Evolutionary conservation across 305 asterid genomes (phyloP), one percentile per base, ranked within the genome.

Genomic region (Stenogyne calaminthoides): DNA sequence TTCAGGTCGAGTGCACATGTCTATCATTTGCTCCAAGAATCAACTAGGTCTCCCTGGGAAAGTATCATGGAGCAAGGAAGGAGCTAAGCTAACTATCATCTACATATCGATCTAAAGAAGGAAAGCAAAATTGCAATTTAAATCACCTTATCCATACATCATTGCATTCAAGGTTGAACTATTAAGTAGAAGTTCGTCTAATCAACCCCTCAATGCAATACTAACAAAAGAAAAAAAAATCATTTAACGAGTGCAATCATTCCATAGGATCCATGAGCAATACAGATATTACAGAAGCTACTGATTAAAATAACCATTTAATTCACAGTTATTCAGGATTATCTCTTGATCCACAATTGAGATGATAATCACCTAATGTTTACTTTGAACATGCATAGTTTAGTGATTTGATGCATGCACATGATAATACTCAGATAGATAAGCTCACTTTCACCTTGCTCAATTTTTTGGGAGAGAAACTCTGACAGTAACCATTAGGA

Each of bases 311-410:
- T 42, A 62, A 40, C 54, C 52, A 34, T 39, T 46, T 55, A 19
- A 20, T 16, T 9, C 36, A 60, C 9, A 57, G 12, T 60, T 1
- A 27, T 12, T 1, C 0, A 19, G 49, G 7, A 64, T 51, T 22
- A 39, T 54, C 55, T 73, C 66, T 39, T 64, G 77, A 62, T 74
- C 67, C 49, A 27, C 9, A 51, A 54, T 34, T 39, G 49, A 64
- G 72, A 55, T 39, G 67, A 55, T 10, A 25, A 25, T 40, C 8
- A 39, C 59, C 44, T 51, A 22, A 20, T 46, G 62, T 63, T 73
- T 15, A 4, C 44, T 1, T 11, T 22, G 66, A 10, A 54, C 66
- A 9, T 64, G 66, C 57, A 64, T 40, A 39, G 56, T 47, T 6
- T 47, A n/a, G 55, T n/a, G 20, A 47, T 47, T 39, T 61, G 57